Base-by-base conservation (phyloP, 2,329 filamentous ascomycete species). In the Fusarium xyrophilum region DNA sequence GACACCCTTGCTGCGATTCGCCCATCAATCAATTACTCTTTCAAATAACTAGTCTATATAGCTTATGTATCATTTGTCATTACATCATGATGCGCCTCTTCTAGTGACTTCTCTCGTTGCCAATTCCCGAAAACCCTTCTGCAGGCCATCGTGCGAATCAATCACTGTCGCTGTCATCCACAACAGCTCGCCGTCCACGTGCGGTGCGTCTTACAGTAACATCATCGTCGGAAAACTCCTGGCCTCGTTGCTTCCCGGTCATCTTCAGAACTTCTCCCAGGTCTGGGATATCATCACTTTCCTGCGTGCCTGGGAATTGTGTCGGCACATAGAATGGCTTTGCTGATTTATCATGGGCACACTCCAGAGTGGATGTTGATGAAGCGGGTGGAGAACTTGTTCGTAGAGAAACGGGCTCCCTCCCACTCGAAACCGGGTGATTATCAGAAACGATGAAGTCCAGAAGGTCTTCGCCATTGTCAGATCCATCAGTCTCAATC, bases 401-500 rank as follows among this genome's bases (percentile, higher is more conserved):
- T 30, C 76, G 74, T n/a, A 77, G 74, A 17, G 73, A 73, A 32
- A 68, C 66, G 9, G 75, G 77, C 17, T 77, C 74, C 32, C 65
- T 73, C 69, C 76, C 76, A 67, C 81, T 81, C 3, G 80, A 82
- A 1, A 74, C 73, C 7, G 77, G 63, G 36, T 75, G 73, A 61
- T 88, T 76, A 76, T 88, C 76, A 67, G 80, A 75, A 73, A 89
- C 81, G 72, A 92, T 74, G 77, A 92, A 85, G 79, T 88, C 80
- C 69, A 86, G 59, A 17, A 88, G 75, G 67, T 87, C 85, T 44
- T 77, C 79, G 15, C 82, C 83, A 60, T 80, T 78, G 60, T 86
- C 84, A 0, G 82, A 84, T 17, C 80, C 83, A 65, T 83, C 80
- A 21, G 78, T 80, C 51, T 82, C 80, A 60, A 81, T 74, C 58